Conservation (phyloP, 176 grass and related monocot genomes). For the Ensete glaucum region DNA sequence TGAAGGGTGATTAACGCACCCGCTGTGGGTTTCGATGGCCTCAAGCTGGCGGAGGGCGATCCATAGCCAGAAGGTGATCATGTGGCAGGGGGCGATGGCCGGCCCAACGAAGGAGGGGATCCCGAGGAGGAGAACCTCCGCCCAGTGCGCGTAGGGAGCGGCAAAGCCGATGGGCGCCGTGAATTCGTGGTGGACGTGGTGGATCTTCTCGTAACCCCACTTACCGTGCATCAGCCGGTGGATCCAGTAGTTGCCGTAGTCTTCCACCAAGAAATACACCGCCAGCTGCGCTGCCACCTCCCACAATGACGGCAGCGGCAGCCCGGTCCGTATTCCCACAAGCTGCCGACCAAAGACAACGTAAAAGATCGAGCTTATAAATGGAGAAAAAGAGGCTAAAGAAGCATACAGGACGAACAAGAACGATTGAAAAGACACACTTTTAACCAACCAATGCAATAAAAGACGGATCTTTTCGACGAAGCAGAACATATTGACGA, state of each 20-base stretch:
- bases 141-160: conserved; percentile 77
- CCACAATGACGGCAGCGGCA: conserved; percentile 59
- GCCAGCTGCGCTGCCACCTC: conserved; percentile 61
- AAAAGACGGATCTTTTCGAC: too few relatives aligned
- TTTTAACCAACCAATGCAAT: too few relatives aligned
- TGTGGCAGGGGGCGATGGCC: conserved; percentile 63
- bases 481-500: too few relatives aligned
- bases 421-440: conserved; percentile 17
- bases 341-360: conserved; percentile 28
- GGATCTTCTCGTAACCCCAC: conserved; percentile 77
- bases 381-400: not conserved
- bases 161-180: conserved; percentile 75
- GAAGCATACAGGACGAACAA: not conserved
- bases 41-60: conserved; percentile 66
- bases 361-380: too few relatives aligned
- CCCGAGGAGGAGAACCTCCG: conserved; percentile 69
- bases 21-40: conserved; percentile 71
- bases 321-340: conserved; percentile 53
- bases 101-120: conserved; percentile 66
- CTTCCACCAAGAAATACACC: conserved; percentile 85
- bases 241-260: conserved; percentile 83
- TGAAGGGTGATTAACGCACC: conserved; percentile 31
- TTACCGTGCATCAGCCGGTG: conserved; percentile 63
- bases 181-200: conserved; percentile 81
- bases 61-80: conserved; percentile 91